A percentile compares a stretch with the other conserved stretches of the same genome.
Evolutionary conservation across 2,329 filamentous ascomycete species (phyloP).

Genomic region (Sporothrix mexicana): DNA sequence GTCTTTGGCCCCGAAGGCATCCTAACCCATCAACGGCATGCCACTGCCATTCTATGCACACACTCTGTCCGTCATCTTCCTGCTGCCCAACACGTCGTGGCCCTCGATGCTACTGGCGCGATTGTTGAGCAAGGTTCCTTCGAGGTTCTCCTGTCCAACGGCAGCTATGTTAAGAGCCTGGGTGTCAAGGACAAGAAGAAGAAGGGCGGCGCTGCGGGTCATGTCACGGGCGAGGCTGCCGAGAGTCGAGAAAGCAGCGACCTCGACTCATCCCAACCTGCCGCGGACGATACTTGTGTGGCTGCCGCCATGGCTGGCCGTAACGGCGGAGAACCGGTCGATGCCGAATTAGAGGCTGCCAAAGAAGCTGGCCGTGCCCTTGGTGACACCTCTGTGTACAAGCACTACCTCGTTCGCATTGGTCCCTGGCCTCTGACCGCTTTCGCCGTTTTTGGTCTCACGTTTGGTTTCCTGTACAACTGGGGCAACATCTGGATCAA

Average conservation of each 20-base stretch:
- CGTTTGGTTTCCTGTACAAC: conserved; percentile 40
- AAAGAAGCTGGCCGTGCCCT: conserved; percentile 3
- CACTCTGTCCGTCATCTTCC: conserved; percentile 50
- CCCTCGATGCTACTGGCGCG: conserved; percentile 48
- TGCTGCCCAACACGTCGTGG: conserved; percentile 54
- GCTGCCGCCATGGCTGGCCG: not conserved
- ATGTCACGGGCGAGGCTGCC: not conserved
- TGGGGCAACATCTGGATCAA: conserved; percentile 43
- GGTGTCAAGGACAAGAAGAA: conserved; percentile 40
- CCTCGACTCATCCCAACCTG: not conserved
- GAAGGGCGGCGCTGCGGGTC: not conserved
- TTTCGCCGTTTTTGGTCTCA: conserved; percentile 36
- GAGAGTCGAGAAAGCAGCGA: not conserved
- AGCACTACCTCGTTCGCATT: conserved; percentile 40
- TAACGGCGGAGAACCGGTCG: not conserved
- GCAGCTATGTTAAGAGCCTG: conserved; percentile 49
- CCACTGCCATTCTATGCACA: conserved; percentile 46
- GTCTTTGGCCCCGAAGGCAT: conserved; percentile 45
- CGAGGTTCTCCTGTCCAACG: conserved; percentile 45
- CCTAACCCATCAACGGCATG: conserved; percentile 17
- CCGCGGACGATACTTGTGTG: not conserved
- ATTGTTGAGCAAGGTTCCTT: conserved; percentile 54
- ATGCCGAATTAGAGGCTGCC: not conserved
- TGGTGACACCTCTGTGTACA: conserved; percentile 33
- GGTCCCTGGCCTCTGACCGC: conserved; percentile 28